Evolutionary conservation across 495 filamentous ascomycete genomes (phyloP).

Genomic region (Podospora tetraspora): DNA sequence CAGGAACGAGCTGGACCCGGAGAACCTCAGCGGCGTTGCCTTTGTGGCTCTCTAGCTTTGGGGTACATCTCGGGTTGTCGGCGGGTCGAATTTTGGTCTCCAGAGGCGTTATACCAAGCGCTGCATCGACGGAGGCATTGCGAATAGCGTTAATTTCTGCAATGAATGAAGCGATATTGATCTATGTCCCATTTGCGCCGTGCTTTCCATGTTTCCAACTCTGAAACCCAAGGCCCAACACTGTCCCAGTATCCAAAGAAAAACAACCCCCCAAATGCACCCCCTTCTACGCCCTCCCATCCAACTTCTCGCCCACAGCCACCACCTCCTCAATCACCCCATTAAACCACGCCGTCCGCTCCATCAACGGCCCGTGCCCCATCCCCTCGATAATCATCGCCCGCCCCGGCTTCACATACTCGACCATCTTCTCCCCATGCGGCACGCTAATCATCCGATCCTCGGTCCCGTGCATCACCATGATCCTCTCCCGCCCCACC

Average conservation of each 20-base stretch:
- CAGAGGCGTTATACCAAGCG: not conserved
- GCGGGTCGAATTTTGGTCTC: not conserved
- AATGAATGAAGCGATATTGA: not conserved
- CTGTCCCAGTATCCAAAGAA: not conserved
- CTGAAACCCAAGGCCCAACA: not conserved
- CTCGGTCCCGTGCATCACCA: constrained; percentile 65
- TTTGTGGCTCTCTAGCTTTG: constrained; percentile 67
- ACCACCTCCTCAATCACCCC: constrained; percentile 50
- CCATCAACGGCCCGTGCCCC: constrained; percentile 64
- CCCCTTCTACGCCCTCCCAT: constrained; percentile 17
- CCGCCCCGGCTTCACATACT: constrained; percentile 46
- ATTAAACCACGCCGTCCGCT: constrained; percentile 58
- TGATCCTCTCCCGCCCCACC: constrained; percentile 66
- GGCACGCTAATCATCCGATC: constrained; percentile 69
- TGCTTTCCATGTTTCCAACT: not conserved
- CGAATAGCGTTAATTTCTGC: not conserved
- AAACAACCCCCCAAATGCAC: not conserved
- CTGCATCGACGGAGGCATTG: not conserved
- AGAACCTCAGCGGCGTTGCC: constrained; percentile 77
- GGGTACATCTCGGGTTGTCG: not conserved
- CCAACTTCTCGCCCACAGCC: constrained; percentile 32
- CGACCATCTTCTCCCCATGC: constrained; percentile 57
- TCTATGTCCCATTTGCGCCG: not conserved
- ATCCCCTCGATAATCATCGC: constrained; percentile 54
- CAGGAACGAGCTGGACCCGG: constrained; percentile 66